phyloP scores from a whole-genome alignment of 768 basidiomycete species.

The Hericium rajendrae region DNA sequence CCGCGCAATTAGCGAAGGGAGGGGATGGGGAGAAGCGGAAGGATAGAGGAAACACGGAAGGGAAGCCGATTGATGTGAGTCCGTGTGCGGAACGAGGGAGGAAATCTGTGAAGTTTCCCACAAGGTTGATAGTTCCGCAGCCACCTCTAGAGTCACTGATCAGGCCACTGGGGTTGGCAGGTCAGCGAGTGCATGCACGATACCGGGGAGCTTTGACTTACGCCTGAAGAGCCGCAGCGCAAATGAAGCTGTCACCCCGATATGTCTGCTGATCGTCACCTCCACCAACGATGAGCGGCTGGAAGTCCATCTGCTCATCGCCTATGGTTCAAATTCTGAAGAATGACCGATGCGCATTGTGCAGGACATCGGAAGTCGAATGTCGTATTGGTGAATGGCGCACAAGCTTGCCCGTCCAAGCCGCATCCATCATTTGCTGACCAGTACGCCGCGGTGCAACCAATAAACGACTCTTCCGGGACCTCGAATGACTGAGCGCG shows the following conservation, averaged over 20 bases:
- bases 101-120: conserved; percentile 68
- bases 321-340: conserved; percentile 76
- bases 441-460: conserved; percentile 69
- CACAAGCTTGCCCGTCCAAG: conserved; percentile 54
- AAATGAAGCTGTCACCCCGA: conserved; percentile 78
- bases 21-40: conserved; percentile 44
- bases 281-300: conserved; percentile 79
- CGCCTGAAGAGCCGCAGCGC: conserved; percentile 77
- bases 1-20: conserved; percentile 52
- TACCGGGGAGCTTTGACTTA: conserved; percentile 25
- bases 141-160: conserved; percentile 59
- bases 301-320: conserved; percentile 48
- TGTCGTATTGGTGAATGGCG: conserved; percentile 48
- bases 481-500: conserved; percentile 66
- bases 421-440: conserved; percentile 61
- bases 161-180: conserved; percentile 39
- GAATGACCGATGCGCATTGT: conserved; percentile 48
- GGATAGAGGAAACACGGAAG: conserved; percentile 63
- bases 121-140: conserved; percentile 60
- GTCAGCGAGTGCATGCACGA: background rate
- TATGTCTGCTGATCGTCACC: conserved; percentile 66
- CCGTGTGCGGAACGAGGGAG: conserved; percentile 49
- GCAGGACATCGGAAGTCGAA: conserved; percentile 80
- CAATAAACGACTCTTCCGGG: conserved; percentile 51
- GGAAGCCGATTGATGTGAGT: conserved; percentile 64